Conservation (phyloP, 1,284 basidiomycete genomes). For the Heterobasidion occidentale region DNA sequence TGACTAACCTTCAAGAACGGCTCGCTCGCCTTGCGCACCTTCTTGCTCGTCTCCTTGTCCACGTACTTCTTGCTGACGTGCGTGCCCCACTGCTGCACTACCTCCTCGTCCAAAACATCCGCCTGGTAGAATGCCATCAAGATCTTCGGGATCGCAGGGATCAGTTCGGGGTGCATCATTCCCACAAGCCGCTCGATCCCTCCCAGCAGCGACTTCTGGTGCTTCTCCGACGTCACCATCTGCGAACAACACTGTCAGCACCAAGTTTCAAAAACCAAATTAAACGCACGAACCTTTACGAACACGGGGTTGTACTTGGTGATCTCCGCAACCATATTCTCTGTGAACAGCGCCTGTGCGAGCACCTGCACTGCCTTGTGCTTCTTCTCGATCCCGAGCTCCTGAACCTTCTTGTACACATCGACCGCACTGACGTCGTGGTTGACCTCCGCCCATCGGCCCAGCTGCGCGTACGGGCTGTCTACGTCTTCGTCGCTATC, state of each 20-base stretch:
- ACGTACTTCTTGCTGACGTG: constrained; percentile 98
- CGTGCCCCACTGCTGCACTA: constrained; percentile 90
- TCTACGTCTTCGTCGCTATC: constrained; percentile 84
- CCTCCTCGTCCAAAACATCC: constrained; percentile 90
- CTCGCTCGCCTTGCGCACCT: constrained; percentile 90
- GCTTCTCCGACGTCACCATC: constrained; percentile 83
- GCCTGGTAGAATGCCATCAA: constrained; percentile 94
- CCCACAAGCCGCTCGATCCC: constrained; percentile 84
- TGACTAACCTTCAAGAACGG: constrained; percentile 75
- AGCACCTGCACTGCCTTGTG: constrained; percentile 88
- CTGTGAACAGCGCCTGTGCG: constrained; percentile 83
- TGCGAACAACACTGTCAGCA: constrained; percentile 19
- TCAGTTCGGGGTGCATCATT: constrained; percentile 57
- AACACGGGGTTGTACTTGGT: constrained; percentile 70
- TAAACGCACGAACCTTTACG: constrained; percentile 52
- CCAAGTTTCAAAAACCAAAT: background rate
- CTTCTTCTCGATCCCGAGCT: constrained; percentile 92
- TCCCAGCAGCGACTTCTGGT: constrained; percentile 91
- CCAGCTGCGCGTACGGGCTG: constrained; percentile 82
- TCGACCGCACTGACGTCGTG: constrained; percentile 50
- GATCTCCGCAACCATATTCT: constrained; percentile 71
- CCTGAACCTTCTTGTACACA: constrained; percentile 87
- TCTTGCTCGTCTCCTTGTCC: constrained; percentile 93
- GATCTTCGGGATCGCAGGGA: constrained; percentile 77
- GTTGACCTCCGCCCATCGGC: constrained; percentile 83